These are phyloP conservation scores for Penstemon barbatus DNA, from an alignment of 257 asterid genomes.

Conservation along the genomic window DNA sequence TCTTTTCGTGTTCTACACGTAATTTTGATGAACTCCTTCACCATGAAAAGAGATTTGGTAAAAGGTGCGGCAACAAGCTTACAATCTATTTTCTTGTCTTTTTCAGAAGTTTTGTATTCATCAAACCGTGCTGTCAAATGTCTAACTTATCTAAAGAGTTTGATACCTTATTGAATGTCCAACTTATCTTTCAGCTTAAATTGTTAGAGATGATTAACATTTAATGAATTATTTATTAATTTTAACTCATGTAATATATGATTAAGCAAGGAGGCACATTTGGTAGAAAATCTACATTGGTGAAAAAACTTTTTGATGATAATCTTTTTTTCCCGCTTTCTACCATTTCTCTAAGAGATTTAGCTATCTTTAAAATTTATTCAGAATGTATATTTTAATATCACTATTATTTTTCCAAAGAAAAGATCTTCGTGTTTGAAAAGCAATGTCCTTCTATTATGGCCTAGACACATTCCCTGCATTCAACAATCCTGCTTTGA, in stretches of 20 bases:
- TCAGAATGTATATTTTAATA: conserved; percentile 5
- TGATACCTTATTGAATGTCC: too few relatives aligned
- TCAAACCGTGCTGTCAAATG: too few relatives aligned
- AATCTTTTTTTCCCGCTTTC: neutral
- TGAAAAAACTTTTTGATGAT: neutral
- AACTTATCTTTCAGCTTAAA: too few relatives aligned
- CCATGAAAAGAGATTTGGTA: conserved; percentile 40
- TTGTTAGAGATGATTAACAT: too few relatives aligned
- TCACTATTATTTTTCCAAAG: neutral
- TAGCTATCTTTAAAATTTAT: conserved; percentile 8
- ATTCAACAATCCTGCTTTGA: neutral
- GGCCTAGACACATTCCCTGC: neutral
- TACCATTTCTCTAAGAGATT: neutral
- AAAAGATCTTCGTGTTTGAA: conserved; percentile 12
- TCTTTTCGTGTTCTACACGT: conserved; percentile 68
- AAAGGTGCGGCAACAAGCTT: conserved; percentile 51
- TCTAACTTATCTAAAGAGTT: too few relatives aligned
- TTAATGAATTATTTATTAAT: too few relatives aligned
- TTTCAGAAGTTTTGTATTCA: conserved; percentile 3
- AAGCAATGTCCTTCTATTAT: conserved; percentile 1
- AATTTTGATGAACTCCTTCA: conserved; percentile 49
- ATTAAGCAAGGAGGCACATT: conserved; percentile 22
- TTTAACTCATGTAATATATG: neutral
- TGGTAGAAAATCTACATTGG: neutral
- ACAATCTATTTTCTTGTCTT: conserved; percentile 22